Base-by-base conservation (phyloP, 2,329 filamentous ascomycete genomes). In the Ophiostoma populinum region DNA sequence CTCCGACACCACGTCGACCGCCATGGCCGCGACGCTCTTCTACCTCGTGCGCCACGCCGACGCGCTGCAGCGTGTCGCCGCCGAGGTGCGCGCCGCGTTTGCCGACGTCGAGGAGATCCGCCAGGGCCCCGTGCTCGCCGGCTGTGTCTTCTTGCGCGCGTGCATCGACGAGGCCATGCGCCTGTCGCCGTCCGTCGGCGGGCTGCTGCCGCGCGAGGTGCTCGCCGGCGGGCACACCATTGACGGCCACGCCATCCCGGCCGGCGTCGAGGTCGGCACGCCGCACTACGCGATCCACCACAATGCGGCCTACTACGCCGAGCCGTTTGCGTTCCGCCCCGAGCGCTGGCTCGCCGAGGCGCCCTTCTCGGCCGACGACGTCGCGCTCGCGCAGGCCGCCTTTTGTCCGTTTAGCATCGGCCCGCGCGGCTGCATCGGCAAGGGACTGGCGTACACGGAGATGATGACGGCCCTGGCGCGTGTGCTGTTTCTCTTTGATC, bases 401-500 rank as follows among this genome's bases (percentile, higher is more conserved):
- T 87, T 80, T 54, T 82, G 75, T 42, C 77, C 81, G 2, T 83
- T 83, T 46, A 74, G 67, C 30, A 59, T 80, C 41, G 78, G 78
- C 0, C 71, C 75, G 0, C 58, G 77, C 9, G 75, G 75, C 2
- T 83, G 78, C 48, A 79, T 82, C 36, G 78, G 77, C 0, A 81
- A 80, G 60, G 65, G 66, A 0, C 54, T 80, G 29, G 75, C 75
- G 2, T 77, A 80, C 45, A 62, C 68, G 29, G 75, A 80, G 57
- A 67, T 80, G 64, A 67, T 59, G 34, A 65, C 69, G 5, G 67
- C 72, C 2, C 51, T 80, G 36, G 75, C 74, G 22, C 54, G 74
- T 11, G 58, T 71, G 15, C 47, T 80, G 39, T 78, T 59, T 43
- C 40, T 69, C 44, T 80, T 73, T 41, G 75, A 79, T 41, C 43